A percentile compares a stretch with the other conserved stretches of the same genome.
phyloP scores from a whole-genome alignment of 345 rosid genomes.

The Citrus hindsii region DNA sequence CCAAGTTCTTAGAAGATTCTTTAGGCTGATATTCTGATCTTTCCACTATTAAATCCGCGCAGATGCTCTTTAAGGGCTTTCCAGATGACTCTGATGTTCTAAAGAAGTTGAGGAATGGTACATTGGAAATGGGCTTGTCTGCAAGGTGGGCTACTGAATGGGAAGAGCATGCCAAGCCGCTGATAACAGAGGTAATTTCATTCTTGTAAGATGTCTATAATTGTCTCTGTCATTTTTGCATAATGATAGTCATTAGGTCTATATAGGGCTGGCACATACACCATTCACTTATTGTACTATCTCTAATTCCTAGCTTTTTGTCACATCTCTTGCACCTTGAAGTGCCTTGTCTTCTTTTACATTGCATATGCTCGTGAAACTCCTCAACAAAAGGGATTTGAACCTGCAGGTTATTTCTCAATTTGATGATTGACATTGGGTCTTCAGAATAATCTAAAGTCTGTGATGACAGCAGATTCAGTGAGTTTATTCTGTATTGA shows the following conservation, averaged over 20 bases:
- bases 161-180: conserved; percentile 89
- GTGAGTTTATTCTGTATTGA: background rate
- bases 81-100: conserved; percentile 62
- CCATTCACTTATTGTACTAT: background rate
- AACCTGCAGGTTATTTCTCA: conserved; percentile 30
- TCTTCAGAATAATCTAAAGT: background rate
- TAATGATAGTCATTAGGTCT: background rate
- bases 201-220: background rate
- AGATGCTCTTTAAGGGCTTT: conserved; percentile 88
- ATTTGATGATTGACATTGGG: background rate
- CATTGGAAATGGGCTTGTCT: conserved; percentile 61
- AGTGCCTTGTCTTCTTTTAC: background rate
- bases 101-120: conserved; percentile 59
- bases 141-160: conserved; percentile 83
- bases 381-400: background rate
- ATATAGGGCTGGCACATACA: background rate
- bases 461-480: background rate
- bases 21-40: background rate
- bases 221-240: background rate
- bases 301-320: background rate
- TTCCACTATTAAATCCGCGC: conserved; percentile 6
- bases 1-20: background rate
- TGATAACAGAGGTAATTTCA: conserved; percentile 47
- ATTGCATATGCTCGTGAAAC: background rate
- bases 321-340: background rate